Evolutionary conservation across 2,329 filamentous ascomycete genomes (phyloP).

Genomic region (Penicillium nordicum): DNA sequence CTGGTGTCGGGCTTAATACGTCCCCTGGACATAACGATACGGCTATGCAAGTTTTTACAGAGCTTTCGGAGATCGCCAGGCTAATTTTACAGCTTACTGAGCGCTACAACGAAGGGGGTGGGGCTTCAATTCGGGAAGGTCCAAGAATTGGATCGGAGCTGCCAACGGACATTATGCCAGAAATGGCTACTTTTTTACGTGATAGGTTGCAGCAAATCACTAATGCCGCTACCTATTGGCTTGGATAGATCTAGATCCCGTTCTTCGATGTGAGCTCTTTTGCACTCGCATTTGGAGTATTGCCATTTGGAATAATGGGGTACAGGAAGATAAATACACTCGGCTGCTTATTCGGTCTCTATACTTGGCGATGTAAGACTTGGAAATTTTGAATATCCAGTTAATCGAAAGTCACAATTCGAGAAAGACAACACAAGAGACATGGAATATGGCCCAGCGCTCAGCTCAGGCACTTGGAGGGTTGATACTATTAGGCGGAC

Average conservation of each 20-base stretch:
- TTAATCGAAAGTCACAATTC: background rate
- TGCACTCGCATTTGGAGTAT: too few relatives aligned
- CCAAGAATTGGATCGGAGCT: background rate
- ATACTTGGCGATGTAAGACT: background rate
- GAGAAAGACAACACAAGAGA: background rate
- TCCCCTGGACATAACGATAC: background rate
- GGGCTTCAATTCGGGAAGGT: background rate
- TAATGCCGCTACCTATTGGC: background rate
- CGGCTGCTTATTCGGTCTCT: background rate
- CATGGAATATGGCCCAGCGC: background rate
- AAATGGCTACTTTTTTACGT: background rate
- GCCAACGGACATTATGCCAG: background rate
- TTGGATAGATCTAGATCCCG: background rate
- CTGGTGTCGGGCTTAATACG: background rate
- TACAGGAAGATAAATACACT: too few relatives aligned
- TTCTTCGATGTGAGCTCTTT: background rate
- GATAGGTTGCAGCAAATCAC: constrained; percentile 5
- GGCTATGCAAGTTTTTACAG: background rate
- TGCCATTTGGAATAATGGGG: too few relatives aligned
- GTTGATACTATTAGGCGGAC: background rate
- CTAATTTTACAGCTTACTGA: constrained; percentile 11
- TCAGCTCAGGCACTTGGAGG: background rate
- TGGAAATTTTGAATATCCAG: background rate
- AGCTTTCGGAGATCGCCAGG: constrained; percentile 11
- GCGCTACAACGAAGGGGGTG: background rate